Conservation (phyloP, 208 protist genomes). For the Vickermania ingenoplastis region DNA sequence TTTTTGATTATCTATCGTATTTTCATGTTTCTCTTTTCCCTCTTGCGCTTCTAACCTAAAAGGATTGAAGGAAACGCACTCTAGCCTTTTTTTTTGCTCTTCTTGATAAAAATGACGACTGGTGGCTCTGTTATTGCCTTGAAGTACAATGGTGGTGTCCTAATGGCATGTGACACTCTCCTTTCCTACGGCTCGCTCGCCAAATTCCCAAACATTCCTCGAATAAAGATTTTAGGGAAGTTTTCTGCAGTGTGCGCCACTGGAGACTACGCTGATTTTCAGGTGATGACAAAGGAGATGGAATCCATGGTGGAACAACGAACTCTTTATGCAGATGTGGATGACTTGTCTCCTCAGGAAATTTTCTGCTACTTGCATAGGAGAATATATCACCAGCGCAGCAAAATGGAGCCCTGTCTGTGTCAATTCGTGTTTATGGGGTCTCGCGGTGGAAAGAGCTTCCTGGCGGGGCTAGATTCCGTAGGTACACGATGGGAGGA, state of each 20-base stretch:
- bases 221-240: slow-evolving; percentile 84
- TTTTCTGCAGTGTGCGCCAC: slow-evolving; percentile 86
- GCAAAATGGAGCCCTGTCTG: slow-evolving; percentile 94
- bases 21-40: slow-evolving; percentile 8
- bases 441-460: slow-evolving; percentile 67
- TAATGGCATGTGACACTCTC: slow-evolving; percentile 94
- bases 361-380: slow-evolving; percentile 92
- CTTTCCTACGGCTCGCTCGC: slow-evolving; percentile 96
- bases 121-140: slow-evolving; percentile 95
- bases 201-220: slow-evolving; percentile 90
- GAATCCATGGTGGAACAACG: slow-evolving; percentile 72
- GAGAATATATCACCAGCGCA: slow-evolving; percentile 91
- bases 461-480: slow-evolving; percentile 93
- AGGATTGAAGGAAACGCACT: too few species aligned
- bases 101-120: slow-evolving; percentile 90
- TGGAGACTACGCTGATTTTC: slow-evolving; percentile 97
- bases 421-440: slow-evolving; percentile 94
- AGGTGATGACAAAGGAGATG: slow-evolving; percentile 79
- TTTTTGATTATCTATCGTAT: slow-evolving; percentile 6
- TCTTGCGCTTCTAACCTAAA: slow-evolving; percentile 2
- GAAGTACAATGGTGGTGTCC: slow-evolving; percentile 96
- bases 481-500: slow-evolving; percentile 92
- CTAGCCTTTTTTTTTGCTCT: too few species aligned
- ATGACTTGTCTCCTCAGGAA: slow-evolving; percentile 69
- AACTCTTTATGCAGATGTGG: slow-evolving; percentile 67